A percentile compares a stretch with the other conserved stretches of the same genome.
Conservation (phyloP, 768 basidiomycete genomes). For the Mycena epipterygia region DNA sequence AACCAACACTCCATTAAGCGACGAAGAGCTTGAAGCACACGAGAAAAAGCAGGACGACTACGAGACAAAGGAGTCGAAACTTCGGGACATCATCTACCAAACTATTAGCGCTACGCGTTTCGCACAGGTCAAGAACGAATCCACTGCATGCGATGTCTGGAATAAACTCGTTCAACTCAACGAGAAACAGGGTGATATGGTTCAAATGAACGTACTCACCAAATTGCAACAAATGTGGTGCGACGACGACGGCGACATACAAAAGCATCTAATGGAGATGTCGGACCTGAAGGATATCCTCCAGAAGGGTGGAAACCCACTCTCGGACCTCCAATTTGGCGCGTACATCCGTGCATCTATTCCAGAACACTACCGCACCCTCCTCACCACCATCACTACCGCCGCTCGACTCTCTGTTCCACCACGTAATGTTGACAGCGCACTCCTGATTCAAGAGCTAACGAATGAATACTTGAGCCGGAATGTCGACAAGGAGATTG, state of each 20-base stretch:
- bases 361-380: conserved; percentile 1
- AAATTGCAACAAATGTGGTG: conserved; percentile 6
- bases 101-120: not conserved
- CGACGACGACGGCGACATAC: not conserved
- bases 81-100: conserved; percentile 3
- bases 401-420: conserved; percentile 1
- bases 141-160: not conserved
- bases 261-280: not conserved
- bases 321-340: not conserved
- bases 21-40: not conserved
- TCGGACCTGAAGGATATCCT: not conserved
- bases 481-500: not conserved
- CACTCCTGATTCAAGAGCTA: not conserved
- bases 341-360: conserved; percentile 1
- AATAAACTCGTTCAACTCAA: not conserved
- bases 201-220: not conserved
- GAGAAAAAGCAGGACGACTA: conserved; percentile 6
- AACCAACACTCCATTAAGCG: not conserved
- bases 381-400: conserved; percentile 1
- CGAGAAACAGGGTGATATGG: conserved; percentile 3
- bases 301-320: not conserved
- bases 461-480: conserved; percentile 11
- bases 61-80: not conserved
- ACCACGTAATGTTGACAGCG: not conserved
- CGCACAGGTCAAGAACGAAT: not conserved